Conservation (phyloP, 192 early-diverging fungal species). For the Phycomyces nitens region DNA sequence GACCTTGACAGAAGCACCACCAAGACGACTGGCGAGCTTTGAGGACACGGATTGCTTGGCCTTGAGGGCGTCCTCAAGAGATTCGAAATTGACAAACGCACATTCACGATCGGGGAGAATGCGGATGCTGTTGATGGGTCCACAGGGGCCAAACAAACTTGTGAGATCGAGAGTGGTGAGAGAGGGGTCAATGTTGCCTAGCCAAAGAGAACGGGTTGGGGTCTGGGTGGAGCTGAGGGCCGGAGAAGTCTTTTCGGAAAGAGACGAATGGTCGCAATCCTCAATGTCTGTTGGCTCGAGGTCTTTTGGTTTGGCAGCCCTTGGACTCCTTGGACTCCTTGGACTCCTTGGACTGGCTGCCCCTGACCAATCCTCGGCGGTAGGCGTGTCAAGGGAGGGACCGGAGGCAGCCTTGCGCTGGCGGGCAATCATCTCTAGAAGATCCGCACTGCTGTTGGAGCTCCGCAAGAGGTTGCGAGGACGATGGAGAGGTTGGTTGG, state of each 20-base stretch:
- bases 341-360: not conserved
- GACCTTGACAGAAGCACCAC: constrained; percentile 56
- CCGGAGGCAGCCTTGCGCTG: constrained; percentile 6
- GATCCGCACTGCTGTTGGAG: constrained; percentile 19
- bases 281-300: too few relatives aligned
- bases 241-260: not conserved
- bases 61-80: constrained; percentile 79
- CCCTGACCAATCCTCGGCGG: too few relatives aligned
- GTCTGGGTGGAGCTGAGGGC: constrained; percentile 19
- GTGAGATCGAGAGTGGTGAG: constrained; percentile 77
- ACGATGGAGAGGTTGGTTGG: not conserved
- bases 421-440: constrained; percentile 13
- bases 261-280: not conserved
- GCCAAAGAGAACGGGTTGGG: constrained; percentile 89
- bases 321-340: not conserved
- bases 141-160: constrained; percentile 79
- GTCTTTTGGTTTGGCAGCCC: not conserved
- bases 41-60: constrained; percentile 80
- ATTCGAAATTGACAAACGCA: constrained; percentile 88
- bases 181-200: constrained; percentile 80
- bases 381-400: not conserved
- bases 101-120: constrained; percentile 93
- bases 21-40: constrained; percentile 65
- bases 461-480: constrained; percentile 1
- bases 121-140: constrained; percentile 83